phyloP scores from a whole-genome alignment of 805 yeast species.

The Saccharomycopsis sp. region DNA sequence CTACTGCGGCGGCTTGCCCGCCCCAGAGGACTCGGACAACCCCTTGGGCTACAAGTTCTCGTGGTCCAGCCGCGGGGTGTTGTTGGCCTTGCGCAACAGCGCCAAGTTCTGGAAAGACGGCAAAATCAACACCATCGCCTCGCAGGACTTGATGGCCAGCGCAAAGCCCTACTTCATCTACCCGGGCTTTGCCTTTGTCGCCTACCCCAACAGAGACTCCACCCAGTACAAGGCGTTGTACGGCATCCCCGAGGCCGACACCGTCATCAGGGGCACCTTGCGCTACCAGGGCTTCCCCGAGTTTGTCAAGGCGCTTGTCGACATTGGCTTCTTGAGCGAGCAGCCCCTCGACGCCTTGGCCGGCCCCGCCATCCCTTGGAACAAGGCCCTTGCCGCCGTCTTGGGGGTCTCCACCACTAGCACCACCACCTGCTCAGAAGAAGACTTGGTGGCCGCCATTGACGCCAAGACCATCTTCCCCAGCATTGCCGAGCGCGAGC shows the following conservation, averaged over 20 bases:
- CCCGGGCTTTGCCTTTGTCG: conserved; percentile 91
- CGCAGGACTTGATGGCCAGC: conserved; percentile 89
- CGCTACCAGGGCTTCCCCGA: conserved; percentile 99
- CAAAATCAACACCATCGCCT: conserved; percentile 63
- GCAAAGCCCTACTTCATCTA: conserved; percentile 93
- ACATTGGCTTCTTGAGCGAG: conserved; percentile 85
- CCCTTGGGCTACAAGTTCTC: conserved; percentile 98
- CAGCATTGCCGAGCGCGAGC: conserved; percentile 69
- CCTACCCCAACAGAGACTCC: conserved; percentile 98
- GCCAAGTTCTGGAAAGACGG: conserved; percentile 89
- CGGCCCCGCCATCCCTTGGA: conserved; percentile 68
- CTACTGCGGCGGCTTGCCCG: conserved; percentile 98
- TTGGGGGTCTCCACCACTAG: conserved; percentile 64
- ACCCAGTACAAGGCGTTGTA: conserved; percentile 88
- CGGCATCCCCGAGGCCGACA: conserved; percentile 93
- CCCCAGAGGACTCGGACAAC: conserved; percentile 95
- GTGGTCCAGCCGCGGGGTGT: conserved; percentile 98
- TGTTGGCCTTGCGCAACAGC: conserved; percentile 87
- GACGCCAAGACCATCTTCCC: conserved; percentile 73
- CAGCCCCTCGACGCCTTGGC: conserved; percentile 52
- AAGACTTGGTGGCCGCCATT: conserved; percentile 69
- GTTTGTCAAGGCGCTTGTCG: conserved; percentile 86
- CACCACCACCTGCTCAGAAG: too few relatives aligned
- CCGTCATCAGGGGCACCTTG: conserved; percentile 93
- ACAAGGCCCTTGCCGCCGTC: conserved; percentile 69